A percentile compares a stretch with the other conserved stretches of the same genome.
Conservation (phyloP, 345 rosid species). For the Clausena lansium region DNA sequence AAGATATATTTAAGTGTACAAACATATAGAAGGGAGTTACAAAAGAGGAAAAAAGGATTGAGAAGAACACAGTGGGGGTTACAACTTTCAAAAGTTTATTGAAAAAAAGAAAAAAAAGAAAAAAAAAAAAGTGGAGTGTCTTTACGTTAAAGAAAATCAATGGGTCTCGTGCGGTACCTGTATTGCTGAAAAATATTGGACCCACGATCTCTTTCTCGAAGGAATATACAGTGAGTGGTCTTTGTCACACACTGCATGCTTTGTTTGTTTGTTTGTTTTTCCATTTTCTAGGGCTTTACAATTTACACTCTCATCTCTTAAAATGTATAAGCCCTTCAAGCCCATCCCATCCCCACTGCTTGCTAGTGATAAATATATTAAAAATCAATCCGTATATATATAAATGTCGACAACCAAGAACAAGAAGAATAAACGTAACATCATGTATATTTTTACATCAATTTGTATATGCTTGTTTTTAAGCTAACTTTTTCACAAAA, state of each 20-base stretch:
- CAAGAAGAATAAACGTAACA: not conserved
- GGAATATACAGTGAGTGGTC: constrained; percentile 66
- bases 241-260: constrained; percentile 59
- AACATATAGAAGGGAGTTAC: constrained; percentile 22
- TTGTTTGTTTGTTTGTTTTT: constrained; percentile 11
- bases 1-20: not conserved
- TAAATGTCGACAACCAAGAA: not conserved
- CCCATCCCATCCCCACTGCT: not conserved
- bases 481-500: not conserved
- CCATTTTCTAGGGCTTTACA: constrained; percentile 51
- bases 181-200: not conserved
- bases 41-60: constrained; percentile 24
- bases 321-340: not conserved
- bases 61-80: constrained; percentile 15
- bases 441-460: not conserved
- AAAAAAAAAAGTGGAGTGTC: constrained; percentile 30
- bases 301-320: not conserved
- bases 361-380: not conserved
- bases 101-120: not conserved
- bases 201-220: constrained; percentile 56
- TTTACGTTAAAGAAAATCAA: constrained; percentile 26
- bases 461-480: not conserved
- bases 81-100: not conserved
- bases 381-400: too few relatives aligned
- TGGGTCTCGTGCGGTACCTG: constrained; percentile 32